Percentiles rank a stretch among this genome's conserved stretches.
Conservation (phyloP, 2,329 filamentous ascomycete genomes). For the Claviceps citrina region DNA sequence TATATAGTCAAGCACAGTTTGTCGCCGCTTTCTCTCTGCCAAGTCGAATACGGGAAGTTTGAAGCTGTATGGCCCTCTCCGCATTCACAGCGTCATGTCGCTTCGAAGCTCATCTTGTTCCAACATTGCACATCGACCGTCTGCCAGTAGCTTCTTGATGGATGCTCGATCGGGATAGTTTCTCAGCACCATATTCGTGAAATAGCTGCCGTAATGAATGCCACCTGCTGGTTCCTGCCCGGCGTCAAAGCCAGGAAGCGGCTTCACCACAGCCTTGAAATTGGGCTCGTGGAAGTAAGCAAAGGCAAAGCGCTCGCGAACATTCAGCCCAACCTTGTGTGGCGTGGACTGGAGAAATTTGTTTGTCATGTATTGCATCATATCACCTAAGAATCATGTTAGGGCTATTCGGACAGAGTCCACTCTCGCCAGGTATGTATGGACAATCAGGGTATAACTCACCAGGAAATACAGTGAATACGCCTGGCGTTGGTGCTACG, state of each 20-base stretch:
- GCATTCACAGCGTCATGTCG: slow-evolving; percentile 5
- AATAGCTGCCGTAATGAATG: slow-evolving; percentile 36
- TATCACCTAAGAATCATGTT: slow-evolving; percentile 23
- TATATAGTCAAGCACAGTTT: not conserved
- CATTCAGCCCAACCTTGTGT: slow-evolving; percentile 36
- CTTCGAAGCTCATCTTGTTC: slow-evolving; percentile 11
- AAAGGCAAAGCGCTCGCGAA: slow-evolving; percentile 27
- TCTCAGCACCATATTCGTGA: slow-evolving; percentile 35
- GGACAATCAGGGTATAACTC: slow-evolving; percentile 4
- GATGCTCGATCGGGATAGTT: slow-evolving; percentile 33
- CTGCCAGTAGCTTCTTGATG: slow-evolving; percentile 20
- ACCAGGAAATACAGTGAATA: slow-evolving; percentile 35
- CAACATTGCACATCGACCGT: slow-evolving; percentile 15
- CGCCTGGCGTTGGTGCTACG: slow-evolving; percentile 27
- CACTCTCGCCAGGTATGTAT: not conserved
- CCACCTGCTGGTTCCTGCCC: slow-evolving; percentile 19
- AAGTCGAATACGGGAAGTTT: not conserved
- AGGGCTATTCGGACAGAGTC: not conserved
- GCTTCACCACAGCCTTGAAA: slow-evolving; percentile 29
- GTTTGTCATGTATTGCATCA: slow-evolving; percentile 36
- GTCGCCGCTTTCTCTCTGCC: not conserved
- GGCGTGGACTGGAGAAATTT: slow-evolving; percentile 30
- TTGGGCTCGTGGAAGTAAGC: slow-evolving; percentile 37
- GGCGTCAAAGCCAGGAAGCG: slow-evolving; percentile 23
- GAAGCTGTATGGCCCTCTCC: not conserved